Evolutionary conservation across 306 rosid species (phyloP).

Genomic region (Notholithocarpus densiflorus): DNA sequence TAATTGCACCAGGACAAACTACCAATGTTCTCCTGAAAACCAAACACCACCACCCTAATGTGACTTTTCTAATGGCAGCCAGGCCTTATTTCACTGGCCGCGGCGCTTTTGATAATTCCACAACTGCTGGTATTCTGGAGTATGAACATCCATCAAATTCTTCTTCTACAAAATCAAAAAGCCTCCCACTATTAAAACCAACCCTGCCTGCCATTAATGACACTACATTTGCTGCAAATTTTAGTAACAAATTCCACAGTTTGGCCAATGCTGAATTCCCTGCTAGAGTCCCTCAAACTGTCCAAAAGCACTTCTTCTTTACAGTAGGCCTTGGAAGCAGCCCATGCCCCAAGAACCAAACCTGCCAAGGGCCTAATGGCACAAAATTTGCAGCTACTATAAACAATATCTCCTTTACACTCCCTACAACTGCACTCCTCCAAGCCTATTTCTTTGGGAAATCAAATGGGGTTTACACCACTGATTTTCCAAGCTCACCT

Average conservation of each 20-base stretch:
- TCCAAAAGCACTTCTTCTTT: constrained; percentile 21
- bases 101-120: too few relatives aligned
- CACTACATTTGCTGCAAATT: constrained; percentile 12
- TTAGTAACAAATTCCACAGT: constrained; percentile 26
- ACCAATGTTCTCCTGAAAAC: constrained; percentile 24
- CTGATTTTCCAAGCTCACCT: too few relatives aligned
- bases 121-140: too few relatives aligned
- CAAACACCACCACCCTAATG: not conserved
- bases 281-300: constrained; percentile 18
- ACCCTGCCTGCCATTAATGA: constrained; percentile 31
- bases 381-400: too few relatives aligned
- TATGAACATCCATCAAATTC: too few relatives aligned
- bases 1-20: constrained; percentile 19
- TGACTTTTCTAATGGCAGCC: too few relatives aligned
- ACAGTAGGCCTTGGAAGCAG: constrained; percentile 32
- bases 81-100: too few relatives aligned
- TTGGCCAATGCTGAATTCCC: constrained; percentile 18
- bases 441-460: constrained; percentile 26
- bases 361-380: too few relatives aligned
- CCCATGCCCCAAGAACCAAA: not conserved
- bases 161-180: too few relatives aligned
- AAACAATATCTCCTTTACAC: constrained; percentile 23
- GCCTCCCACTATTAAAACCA: too few relatives aligned
- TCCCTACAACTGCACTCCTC: constrained; percentile 12
- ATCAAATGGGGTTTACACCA: constrained; percentile 28